These are phyloP conservation scores for Serpula lacrymans DNA, from an alignment of 768 basidiomycete species.

Conservation along the genomic window DNA sequence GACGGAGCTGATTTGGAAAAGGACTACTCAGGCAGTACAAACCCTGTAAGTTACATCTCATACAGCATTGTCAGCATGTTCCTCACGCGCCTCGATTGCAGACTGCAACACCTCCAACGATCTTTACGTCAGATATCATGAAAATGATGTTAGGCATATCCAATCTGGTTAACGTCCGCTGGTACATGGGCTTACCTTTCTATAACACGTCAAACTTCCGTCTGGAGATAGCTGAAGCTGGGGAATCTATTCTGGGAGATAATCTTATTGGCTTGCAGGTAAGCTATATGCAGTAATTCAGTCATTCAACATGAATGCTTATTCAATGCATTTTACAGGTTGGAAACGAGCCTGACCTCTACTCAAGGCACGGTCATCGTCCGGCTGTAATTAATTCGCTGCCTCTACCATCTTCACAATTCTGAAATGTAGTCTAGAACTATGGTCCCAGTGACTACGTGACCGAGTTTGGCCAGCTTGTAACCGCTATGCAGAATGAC, in stretches of 20 bases:
- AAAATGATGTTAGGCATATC: slow-evolving; percentile 63
- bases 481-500: slow-evolving; percentile 40
- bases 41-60: slow-evolving; percentile 34
- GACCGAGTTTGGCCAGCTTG: slow-evolving; percentile 47
- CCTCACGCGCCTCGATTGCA: slow-evolving; percentile 15
- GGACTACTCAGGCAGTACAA: slow-evolving; percentile 27
- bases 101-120: slow-evolving; percentile 67
- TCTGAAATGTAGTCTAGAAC: slow-evolving; percentile 14
- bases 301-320: not conserved
- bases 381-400: slow-evolving; percentile 6
- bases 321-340: slow-evolving; percentile 47
- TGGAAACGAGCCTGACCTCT: slow-evolving; percentile 81
- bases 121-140: slow-evolving; percentile 64
- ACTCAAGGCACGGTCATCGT: slow-evolving; percentile 41
- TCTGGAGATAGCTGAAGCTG: slow-evolving; percentile 52
- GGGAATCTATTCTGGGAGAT: slow-evolving; percentile 60
- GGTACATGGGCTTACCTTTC: slow-evolving; percentile 70
- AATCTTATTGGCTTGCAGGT: slow-evolving; percentile 55
- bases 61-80: not conserved
- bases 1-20: slow-evolving; percentile 52
- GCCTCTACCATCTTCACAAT: too few species aligned
- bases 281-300: too few species aligned
- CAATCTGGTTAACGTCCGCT: slow-evolving; percentile 53
- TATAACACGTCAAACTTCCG: slow-evolving; percentile 57
- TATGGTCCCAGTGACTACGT: slow-evolving; percentile 41